A percentile compares a stretch with the other conserved stretches of the same genome.
These are phyloP conservation scores for Pseudogymnoascus sp. DNA, from an alignment of 2,329 filamentous ascomycete genomes.

Conservation along the genomic window DNA sequence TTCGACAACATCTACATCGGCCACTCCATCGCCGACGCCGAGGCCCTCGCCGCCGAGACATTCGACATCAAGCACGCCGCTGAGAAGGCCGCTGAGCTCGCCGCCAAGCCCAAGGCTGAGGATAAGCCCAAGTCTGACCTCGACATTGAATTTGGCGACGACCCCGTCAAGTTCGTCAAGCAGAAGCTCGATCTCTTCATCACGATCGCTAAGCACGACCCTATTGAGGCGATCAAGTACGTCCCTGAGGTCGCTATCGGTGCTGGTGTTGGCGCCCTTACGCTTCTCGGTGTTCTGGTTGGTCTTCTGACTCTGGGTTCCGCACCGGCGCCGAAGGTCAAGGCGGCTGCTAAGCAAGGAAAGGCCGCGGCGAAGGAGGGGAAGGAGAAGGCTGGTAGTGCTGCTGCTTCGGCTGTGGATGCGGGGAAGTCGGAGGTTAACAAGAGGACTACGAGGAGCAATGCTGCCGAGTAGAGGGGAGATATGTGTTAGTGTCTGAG, in stretches of 20 bases:
- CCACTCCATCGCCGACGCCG: constrained; percentile 88
- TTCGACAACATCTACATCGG: constrained; percentile 99
- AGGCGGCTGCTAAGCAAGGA: constrained; percentile 59
- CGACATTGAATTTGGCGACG: constrained; percentile 82
- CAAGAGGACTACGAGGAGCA: not conserved
- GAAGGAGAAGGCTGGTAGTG: constrained; percentile 63
- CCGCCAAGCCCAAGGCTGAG: constrained; percentile 67
- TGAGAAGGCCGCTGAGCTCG: constrained; percentile 74
- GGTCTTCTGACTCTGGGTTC: constrained; percentile 57
- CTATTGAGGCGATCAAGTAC: constrained; percentile 74
- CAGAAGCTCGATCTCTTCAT: constrained; percentile 93
- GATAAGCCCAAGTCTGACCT: constrained; percentile 56
- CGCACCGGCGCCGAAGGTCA: constrained; percentile 57
- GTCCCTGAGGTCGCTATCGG: constrained; percentile 87
- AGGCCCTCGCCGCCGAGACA: constrained; percentile 80
- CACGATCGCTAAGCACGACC: constrained; percentile 71
- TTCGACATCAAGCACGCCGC: constrained; percentile 81
- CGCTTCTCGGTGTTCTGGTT: constrained; percentile 63
- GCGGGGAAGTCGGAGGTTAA: constrained; percentile 55
- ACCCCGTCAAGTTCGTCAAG: constrained; percentile 79
- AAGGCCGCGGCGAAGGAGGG: constrained; percentile 70
- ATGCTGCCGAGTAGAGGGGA: not conserved
- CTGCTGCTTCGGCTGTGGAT: constrained; percentile 55
- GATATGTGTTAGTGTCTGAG: not conserved
- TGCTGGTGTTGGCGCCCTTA: constrained; percentile 62